phyloP scores from a whole-genome alignment of 78 protist species.

The Protostelium mycophagum region DNA sequence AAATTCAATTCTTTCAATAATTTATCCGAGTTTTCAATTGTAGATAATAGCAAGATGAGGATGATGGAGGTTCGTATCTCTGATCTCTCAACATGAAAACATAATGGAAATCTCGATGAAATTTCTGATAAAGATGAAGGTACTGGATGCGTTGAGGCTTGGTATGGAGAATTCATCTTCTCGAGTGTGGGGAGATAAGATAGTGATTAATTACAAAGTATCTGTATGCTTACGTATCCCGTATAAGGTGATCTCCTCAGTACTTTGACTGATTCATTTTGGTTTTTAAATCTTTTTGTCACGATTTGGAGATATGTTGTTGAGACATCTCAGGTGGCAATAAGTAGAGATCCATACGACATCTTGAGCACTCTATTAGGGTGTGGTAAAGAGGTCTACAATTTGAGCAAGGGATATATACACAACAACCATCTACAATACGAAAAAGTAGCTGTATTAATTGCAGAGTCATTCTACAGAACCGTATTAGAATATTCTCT shows the following conservation, averaged over 20 bases:
- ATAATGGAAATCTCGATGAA: too few relatives aligned
- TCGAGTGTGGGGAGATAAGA: neutral
- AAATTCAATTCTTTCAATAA: neutral
- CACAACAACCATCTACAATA: neutral
- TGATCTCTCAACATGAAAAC: too few relatives aligned
- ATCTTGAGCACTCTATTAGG: neutral
- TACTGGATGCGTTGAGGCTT: neutral
- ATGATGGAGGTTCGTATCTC: neutral
- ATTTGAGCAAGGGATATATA: neutral
- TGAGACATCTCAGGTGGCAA: neutral
- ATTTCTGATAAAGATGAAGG: too few relatives aligned
- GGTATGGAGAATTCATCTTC: neutral
- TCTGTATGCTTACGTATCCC: neutral
- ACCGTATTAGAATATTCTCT: neutral
- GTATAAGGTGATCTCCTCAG: neutral
- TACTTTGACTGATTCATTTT: too few relatives aligned
- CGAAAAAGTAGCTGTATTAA: neutral
- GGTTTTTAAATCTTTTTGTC: neutral
- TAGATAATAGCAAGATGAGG: neutral
- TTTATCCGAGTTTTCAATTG: neutral
- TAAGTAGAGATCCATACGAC: neutral
- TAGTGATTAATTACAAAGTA: neutral
- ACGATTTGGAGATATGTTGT: neutral
- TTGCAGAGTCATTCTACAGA: neutral
- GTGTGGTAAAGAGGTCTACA: neutral